Evolutionary conservation across 305 asterid species (phyloP).

Genomic region (Stenogyne calaminthoides): DNA sequence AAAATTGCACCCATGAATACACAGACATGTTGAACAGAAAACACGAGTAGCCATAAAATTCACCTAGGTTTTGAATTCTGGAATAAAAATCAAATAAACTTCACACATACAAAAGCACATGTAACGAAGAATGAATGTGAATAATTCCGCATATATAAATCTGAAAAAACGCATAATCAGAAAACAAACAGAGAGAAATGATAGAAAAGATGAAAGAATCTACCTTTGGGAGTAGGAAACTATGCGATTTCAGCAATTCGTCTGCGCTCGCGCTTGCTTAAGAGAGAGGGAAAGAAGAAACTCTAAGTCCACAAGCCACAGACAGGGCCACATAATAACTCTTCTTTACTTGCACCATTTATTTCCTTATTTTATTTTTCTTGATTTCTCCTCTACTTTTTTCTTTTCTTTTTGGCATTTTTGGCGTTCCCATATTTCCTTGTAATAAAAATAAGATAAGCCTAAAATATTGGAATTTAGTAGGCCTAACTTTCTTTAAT

Average conservation of each 20-base stretch:
- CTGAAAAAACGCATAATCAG: constrained; percentile 23
- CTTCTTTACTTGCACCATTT: no score
- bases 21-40: constrained; percentile 2
- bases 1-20: background rate
- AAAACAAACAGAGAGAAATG: background rate
- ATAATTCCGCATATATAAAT: no score
- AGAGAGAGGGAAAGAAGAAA: constrained; percentile 21
- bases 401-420: no score
- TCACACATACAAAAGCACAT: background rate
- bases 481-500: no score
- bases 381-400: no score
- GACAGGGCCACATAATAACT: no score
- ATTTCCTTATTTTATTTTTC: no score
- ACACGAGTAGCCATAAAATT: background rate
- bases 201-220: constrained; percentile 2
- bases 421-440: no score
- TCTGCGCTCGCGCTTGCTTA: no score
- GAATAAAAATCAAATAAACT: background rate
- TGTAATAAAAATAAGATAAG: no score
- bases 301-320: no score
- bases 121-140: background rate
- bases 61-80: constrained; percentile 10
- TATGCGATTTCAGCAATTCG: constrained; percentile 12
- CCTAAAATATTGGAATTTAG: no score
- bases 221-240: constrained; percentile 15